Percentiles rank a stretch among this genome's conserved stretches.
phyloP scores from a whole-genome alignment of 495 filamentous ascomycete species.

The Aspergillus campestris region DNA sequence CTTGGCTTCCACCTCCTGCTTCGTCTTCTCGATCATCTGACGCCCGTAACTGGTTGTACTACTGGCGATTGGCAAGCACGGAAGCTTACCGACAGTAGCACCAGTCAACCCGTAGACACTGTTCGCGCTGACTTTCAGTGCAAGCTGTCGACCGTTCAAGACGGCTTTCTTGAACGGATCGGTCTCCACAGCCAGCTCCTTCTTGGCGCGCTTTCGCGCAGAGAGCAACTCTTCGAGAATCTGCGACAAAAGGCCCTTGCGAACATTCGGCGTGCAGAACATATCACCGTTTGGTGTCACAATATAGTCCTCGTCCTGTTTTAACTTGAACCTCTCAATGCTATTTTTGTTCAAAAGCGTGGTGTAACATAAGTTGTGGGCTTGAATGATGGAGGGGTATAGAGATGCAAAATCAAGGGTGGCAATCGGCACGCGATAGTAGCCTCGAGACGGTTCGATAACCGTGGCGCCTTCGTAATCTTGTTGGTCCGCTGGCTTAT shows the following conservation, averaged over 20 bases:
- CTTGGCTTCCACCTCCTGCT: slow-evolving; percentile 77
- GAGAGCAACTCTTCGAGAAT: slow-evolving; percentile 89
- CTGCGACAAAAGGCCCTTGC: slow-evolving; percentile 87
- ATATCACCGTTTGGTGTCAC: slow-evolving; percentile 88
- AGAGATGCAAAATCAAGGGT: slow-evolving; percentile 98
- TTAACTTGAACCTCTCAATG: slow-evolving; percentile 61
- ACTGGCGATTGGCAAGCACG: slow-evolving; percentile 90
- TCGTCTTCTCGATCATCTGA: slow-evolving; percentile 98
- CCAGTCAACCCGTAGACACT: slow-evolving; percentile 97
- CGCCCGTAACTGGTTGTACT: slow-evolving; percentile 93
- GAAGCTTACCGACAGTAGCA: slow-evolving; percentile 90
- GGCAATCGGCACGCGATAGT: slow-evolving; percentile 88
- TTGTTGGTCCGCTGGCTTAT: slow-evolving; percentile 63
- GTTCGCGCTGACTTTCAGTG: slow-evolving; percentile 95
- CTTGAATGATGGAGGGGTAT: slow-evolving; percentile 98
- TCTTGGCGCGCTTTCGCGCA: slow-evolving; percentile 89
- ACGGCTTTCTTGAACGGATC: slow-evolving; percentile 97
- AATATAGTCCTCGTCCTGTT: slow-evolving; percentile 90
- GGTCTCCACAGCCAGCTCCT: slow-evolving; percentile 81
- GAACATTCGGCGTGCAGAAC: slow-evolving; percentile 80
- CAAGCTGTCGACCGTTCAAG: slow-evolving; percentile 92
- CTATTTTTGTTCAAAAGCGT: slow-evolving; percentile 78
- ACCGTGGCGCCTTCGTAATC: slow-evolving; percentile 94
- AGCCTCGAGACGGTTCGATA: slow-evolving; percentile 88
- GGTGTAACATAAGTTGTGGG: slow-evolving; percentile 97